A percentile compares a stretch with the other conserved stretches of the same genome.
Conservation (phyloP, 2,329 filamentous ascomycete species). For the Neonectria ditissima region DNA sequence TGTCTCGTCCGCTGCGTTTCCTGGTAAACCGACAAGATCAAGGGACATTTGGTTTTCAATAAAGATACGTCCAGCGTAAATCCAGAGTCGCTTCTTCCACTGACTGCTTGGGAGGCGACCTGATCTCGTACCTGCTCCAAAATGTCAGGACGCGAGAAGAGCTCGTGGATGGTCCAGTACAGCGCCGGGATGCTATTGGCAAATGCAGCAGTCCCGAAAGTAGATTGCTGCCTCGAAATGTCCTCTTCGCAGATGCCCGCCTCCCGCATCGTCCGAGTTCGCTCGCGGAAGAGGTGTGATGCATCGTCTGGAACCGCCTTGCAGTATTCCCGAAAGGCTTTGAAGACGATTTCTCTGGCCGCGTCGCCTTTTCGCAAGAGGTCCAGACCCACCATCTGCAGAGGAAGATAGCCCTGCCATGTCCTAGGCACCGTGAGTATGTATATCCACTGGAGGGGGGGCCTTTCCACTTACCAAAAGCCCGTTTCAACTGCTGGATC, state of each 20-base stretch:
- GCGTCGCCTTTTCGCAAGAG: constrained; percentile 32
- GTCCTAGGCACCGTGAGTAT: constrained; percentile 19
- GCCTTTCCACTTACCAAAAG: constrained; percentile 30
- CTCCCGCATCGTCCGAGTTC: constrained; percentile 19
- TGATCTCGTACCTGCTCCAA: constrained; percentile 29
- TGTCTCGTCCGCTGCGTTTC: not conserved
- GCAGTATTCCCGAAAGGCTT: constrained; percentile 33
- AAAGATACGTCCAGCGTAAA: constrained; percentile 29
- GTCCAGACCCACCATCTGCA: constrained; percentile 28
- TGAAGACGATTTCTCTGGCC: constrained; percentile 32
- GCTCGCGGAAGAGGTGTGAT: constrained; percentile 27
- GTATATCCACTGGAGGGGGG: rapidly evolving
- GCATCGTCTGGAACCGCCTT: constrained; percentile 27
- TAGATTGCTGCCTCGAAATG: constrained; percentile 30
- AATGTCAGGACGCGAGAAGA: constrained; percentile 30
- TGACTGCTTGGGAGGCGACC: constrained; percentile 18
- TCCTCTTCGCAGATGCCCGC: constrained; percentile 33
- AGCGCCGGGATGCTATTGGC: constrained; percentile 32
- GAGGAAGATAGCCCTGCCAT: constrained; percentile 33
- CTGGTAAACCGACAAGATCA: not conserved
- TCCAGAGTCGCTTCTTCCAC: not conserved
- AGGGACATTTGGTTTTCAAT: constrained; percentile 32
- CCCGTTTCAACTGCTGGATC: constrained; percentile 30
- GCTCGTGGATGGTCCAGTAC: constrained; percentile 34
- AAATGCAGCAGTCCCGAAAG: constrained; percentile 32